Evolutionary conservation across 176 grass and related monocot genomes (phyloP).

Genomic region (Avena sativa): DNA sequence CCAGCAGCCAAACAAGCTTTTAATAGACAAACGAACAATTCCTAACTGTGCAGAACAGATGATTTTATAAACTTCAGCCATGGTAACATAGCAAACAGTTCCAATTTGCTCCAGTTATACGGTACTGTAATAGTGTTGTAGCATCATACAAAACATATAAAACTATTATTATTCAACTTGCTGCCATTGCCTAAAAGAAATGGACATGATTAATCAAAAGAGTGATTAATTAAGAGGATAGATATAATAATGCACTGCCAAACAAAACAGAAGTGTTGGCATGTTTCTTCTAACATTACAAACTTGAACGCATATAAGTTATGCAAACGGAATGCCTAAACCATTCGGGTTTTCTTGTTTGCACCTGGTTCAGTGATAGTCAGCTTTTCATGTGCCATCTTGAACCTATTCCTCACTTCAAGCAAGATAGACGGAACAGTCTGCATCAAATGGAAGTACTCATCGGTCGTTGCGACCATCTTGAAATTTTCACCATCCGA

Average conservation of each 20-base stretch:
- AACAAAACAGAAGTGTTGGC: background rate
- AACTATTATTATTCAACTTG: background rate
- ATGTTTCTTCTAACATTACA: background rate
- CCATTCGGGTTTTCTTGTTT: no score
- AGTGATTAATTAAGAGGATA: background rate
- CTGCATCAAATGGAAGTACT: no score
- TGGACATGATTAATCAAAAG: background rate
- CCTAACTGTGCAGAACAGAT: background rate
- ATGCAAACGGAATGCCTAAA: background rate
- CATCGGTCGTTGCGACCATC: no score
- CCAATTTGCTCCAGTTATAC: background rate
- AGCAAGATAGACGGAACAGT: no score
- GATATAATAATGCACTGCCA: background rate
- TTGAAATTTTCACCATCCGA: no score
- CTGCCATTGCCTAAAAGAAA: background rate
- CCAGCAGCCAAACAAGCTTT: background rate
- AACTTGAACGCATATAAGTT: background rate
- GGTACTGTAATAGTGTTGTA: background rate
- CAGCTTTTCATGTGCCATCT: no score
- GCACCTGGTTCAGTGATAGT: no score
- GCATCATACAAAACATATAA: background rate
- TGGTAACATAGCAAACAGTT: background rate
- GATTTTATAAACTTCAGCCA: background rate
- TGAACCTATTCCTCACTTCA: no score
- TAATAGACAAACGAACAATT: background rate